A percentile compares a stretch with the other conserved stretches of the same genome.
Evolutionary conservation across 345 rosid genomes (phyloP).

Genomic region (Gynandropsis gynandra): DNA sequence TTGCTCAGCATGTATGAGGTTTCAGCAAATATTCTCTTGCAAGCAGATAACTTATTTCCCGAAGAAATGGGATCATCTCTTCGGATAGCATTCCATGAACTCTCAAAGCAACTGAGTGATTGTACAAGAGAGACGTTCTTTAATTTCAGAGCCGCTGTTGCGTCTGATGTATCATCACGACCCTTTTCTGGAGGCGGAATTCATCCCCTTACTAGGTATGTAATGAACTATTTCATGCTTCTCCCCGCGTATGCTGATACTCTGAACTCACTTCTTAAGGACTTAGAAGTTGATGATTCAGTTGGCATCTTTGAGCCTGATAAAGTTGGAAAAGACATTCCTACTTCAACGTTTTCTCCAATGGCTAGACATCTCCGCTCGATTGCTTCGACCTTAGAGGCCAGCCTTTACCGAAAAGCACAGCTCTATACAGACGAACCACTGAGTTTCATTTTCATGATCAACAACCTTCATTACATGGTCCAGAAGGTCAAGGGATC

Average conservation of each 20-base stretch:
- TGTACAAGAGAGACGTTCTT: constrained; percentile 39
- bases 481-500: constrained; percentile 66
- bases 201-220: constrained; percentile 63
- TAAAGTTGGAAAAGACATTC: constrained; percentile 25
- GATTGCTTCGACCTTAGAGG: constrained; percentile 40
- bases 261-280: constrained; percentile 47
- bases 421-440: constrained; percentile 45
- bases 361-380: constrained; percentile 46
- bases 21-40: constrained; percentile 39
- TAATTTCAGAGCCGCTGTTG: constrained; percentile 42
- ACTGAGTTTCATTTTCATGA: constrained; percentile 44
- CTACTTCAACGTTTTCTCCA: constrained; percentile 40
- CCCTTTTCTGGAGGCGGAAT: constrained; percentile 48
- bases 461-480: constrained; percentile 72
- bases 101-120: constrained; percentile 35
- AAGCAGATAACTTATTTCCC: constrained; percentile 40
- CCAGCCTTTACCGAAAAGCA: constrained; percentile 45
- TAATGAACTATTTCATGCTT: constrained; percentile 68
- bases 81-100: constrained; percentile 45
- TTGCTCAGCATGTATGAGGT: constrained; percentile 67
- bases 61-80: constrained; percentile 46
- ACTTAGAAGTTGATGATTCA: constrained; percentile 28
- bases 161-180: constrained; percentile 32
- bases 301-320: constrained; percentile 26
- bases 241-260: constrained; percentile 42